Percentiles rank a stretch among this genome's conserved stretches.
phyloP scores from a whole-genome alignment of 176 grass and related monocot species.

The Typha latifolia region DNA sequence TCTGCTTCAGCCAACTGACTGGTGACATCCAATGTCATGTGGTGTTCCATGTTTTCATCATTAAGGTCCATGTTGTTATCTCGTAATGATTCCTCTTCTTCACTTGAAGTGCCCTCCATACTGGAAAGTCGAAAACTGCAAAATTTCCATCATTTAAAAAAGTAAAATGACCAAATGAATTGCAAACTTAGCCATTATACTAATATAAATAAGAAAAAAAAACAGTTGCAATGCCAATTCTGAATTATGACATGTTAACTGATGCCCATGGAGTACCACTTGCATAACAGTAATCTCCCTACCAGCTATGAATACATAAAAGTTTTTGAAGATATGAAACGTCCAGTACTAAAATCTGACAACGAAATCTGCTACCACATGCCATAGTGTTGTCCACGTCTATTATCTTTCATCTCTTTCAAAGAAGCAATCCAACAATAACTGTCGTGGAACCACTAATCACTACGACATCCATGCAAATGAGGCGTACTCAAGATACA shows the following conservation, averaged over 20 bases:
- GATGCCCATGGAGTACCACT: not conserved
- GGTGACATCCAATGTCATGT: slow-evolving; percentile 31
- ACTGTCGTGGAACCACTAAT: too few species aligned
- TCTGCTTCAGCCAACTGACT: slow-evolving; percentile 23
- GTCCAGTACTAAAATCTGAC: too few species aligned
- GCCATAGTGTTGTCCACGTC: too few species aligned
- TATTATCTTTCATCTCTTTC: too few species aligned
- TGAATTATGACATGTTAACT: not conserved
- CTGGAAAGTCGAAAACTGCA: slow-evolving; percentile 6
- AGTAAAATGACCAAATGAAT: not conserved
- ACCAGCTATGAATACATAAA: too few species aligned
- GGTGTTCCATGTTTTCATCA: slow-evolving; percentile 33
- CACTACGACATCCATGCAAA: too few species aligned
- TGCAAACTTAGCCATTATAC: not conserved
- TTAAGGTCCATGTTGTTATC: slow-evolving; percentile 53
- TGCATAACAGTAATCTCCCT: not conserved
- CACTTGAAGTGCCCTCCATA: slow-evolving; percentile 47
- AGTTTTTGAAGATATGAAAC: too few species aligned
- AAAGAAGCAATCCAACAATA: too few species aligned
- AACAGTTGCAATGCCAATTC: not conserved
- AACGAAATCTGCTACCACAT: too few species aligned
- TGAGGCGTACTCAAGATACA: too few species aligned
- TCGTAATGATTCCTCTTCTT: slow-evolving; percentile 38
- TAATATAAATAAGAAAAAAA: not conserved
- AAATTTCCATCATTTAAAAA: not conserved